Conservation (phyloP, 768 basidiomycete genomes). For the Hericium erinaceus region DNA sequence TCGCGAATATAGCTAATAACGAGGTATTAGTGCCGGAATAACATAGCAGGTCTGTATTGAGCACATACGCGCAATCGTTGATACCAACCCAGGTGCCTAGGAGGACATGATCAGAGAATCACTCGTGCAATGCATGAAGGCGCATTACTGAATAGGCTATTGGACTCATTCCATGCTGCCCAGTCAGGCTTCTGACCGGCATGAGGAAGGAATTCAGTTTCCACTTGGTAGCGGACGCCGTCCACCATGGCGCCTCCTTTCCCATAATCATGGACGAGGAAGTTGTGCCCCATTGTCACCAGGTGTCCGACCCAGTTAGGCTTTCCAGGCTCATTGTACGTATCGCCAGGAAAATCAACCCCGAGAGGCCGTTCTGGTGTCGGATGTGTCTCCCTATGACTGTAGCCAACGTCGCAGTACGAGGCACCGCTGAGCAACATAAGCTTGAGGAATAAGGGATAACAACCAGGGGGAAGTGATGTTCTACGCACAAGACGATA, state of each 20-base stretch:
- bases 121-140: too few relatives aligned
- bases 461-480: too few relatives aligned
- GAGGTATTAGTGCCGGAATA: not conserved
- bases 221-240: slow-evolving; percentile 34
- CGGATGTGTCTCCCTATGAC: slow-evolving; percentile 20
- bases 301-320: slow-evolving; percentile 61
- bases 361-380: slow-evolving; percentile 39
- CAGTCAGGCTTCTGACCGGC: slow-evolving; percentile 17
- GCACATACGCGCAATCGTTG: slow-evolving; percentile 49
- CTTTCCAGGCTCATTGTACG: slow-evolving; percentile 35
- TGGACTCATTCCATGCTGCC: slow-evolving; percentile 17
- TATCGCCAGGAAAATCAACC: slow-evolving; percentile 37
- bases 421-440: slow-evolving; percentile 44
- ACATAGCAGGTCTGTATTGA: not conserved
- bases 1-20: slow-evolving; percentile 7
- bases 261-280: slow-evolving; percentile 53
- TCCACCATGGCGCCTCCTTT: slow-evolving; percentile 38
- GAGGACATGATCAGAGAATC: too few relatives aligned
- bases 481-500: slow-evolving; percentile 40
- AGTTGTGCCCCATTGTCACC: slow-evolving; percentile 26
- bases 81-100: slow-evolving; percentile 60
- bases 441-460: too few relatives aligned
- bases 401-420: slow-evolving; percentile 36
- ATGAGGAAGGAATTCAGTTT: slow-evolving; percentile 27
- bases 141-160: slow-evolving; percentile 19